A percentile compares a stretch with the other conserved stretches of the same genome.
These are phyloP conservation scores for Canna indica DNA, from an alignment of 176 grass and related monocot species.

Conservation along the genomic window DNA sequence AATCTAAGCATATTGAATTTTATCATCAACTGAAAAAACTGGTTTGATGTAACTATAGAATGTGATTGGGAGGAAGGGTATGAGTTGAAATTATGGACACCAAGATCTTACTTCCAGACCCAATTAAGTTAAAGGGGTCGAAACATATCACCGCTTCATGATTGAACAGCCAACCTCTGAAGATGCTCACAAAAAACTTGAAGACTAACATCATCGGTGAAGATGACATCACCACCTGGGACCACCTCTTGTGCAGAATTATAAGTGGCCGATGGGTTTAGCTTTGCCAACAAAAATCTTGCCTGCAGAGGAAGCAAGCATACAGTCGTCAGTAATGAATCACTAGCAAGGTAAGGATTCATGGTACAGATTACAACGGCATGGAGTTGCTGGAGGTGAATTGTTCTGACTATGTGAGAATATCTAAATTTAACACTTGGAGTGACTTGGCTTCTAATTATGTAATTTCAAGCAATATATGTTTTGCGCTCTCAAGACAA, in stretches of 20 bases:
- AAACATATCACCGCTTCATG: constrained; percentile 33
- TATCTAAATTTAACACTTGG: too few species aligned
- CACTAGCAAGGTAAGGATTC: too few species aligned
- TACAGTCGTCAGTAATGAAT: not conserved
- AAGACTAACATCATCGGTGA: constrained; percentile 94
- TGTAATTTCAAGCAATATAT: not conserved
- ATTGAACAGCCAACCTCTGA: constrained; percentile 91
- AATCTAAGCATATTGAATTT: not conserved
- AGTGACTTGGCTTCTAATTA: too few species aligned
- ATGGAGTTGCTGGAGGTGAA: too few species aligned
- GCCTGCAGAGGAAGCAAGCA: constrained; percentile 38
- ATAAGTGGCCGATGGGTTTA: constrained; percentile 96
- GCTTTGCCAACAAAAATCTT: constrained; percentile 88
- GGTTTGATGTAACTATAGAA: not conserved
- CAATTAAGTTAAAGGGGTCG: not conserved
- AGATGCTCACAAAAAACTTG: constrained; percentile 97
- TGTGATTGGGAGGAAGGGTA: not conserved
- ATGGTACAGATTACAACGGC: too few species aligned
- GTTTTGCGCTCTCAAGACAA: not conserved
- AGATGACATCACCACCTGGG: constrained; percentile 93
- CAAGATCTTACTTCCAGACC: not conserved
- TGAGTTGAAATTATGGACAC: not conserved
- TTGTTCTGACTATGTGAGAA: too few species aligned
- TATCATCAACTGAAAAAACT: not conserved
- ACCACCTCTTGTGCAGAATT: constrained; percentile 64